Base-by-base conservation (phyloP, 768 basidiomycete genomes). In the Leccinellum rugosiceps region DNA sequence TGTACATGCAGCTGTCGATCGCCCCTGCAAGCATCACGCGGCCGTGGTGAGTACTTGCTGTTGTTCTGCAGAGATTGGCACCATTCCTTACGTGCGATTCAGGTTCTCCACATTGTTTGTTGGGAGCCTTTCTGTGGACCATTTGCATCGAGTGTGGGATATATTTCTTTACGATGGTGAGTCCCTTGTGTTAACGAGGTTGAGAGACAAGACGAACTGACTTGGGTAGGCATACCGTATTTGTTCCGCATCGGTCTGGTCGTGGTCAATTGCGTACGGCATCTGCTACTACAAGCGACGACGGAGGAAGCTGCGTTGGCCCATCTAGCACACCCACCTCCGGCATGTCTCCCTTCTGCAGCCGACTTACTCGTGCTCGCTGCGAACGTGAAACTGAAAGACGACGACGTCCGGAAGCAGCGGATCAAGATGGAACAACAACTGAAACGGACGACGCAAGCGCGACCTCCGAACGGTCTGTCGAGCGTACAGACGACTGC, bases 51-150 rank as follows among this genome's bases (percentile, higher is more conserved):
- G 60, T 56, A 3, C 5, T 15, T 6, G 19, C 13, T 17, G 44
- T 28, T n/a, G 47, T 31, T 19, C 6, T 19, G 1, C n/a, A 26
- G 44, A 6, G 14, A 6, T 43, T 26, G 50, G 17, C 35, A 43
- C 19, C 26, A 41, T 56, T 17, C 52, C 59, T 57, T 11, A 53
- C 14, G 19, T 2, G 0, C 34, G 5, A 32, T 10, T 1, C 56
- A 90, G 90, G 90, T 90, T 93, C 60, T 81, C 83, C 0, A 80
- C 83, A 3, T 66, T 92, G 15, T 93, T 92, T 54, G 86, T 85
- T 1, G 83, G 83, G 10, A 78, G 78, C 1, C 76, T 92, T 14
- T 87, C 91, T 0, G 68, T 75, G 0, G 83, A 87, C 3, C 83
- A 85, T 63, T 72, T 91, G 15, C 82, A 86, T 56, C 78, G 92